Evolutionary conservation across 2,329 filamentous ascomycete species (phyloP).

Genomic region (Aureobasidium subglaciale): DNA sequence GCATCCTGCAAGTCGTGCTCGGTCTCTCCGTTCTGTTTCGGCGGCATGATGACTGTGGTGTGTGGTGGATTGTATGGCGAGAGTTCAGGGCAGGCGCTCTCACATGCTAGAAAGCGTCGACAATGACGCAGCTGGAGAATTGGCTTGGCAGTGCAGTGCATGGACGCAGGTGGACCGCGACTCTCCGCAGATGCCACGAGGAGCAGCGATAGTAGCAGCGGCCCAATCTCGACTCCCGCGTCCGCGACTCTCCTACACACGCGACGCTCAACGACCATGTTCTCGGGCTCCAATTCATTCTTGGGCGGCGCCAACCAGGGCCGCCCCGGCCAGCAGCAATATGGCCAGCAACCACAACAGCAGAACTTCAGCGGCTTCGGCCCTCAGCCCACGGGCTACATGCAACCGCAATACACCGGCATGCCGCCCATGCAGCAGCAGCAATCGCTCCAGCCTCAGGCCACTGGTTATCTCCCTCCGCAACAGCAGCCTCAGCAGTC

Average conservation of each 20-base stretch:
- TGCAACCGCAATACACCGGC: slow-evolving; percentile 64
- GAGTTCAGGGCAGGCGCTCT: not conserved
- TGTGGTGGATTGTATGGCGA: not conserved
- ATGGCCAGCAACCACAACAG: slow-evolving; percentile 37
- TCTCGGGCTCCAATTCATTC: slow-evolving; percentile 80
- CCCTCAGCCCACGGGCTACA: slow-evolving; percentile 49
- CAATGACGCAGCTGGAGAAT: not conserved
- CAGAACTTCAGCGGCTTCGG: slow-evolving; percentile 34
- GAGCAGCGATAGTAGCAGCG: not conserved
- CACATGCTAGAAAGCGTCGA: not conserved
- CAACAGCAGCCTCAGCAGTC: slow-evolving; percentile 23
- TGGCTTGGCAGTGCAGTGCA: not conserved
- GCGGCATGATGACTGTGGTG: not conserved
- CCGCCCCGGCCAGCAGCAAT: slow-evolving; percentile 54
- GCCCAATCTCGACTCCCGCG: not conserved
- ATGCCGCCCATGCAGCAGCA: slow-evolving; percentile 18
- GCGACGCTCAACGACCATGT: slow-evolving; percentile 53
- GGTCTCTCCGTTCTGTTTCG: not conserved
- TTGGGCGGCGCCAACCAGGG: slow-evolving; percentile 71
- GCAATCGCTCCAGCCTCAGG: slow-evolving; percentile 40
- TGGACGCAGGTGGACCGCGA: not conserved
- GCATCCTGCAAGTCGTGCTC: slow-evolving; percentile 15
- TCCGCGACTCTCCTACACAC: not conserved
- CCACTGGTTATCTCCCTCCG: slow-evolving; percentile 28
- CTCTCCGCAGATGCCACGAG: not conserved